Evolutionary conservation across 202 grass and related monocot species (phyloP).

Genomic region (Hordeum pubiflorum): DNA sequence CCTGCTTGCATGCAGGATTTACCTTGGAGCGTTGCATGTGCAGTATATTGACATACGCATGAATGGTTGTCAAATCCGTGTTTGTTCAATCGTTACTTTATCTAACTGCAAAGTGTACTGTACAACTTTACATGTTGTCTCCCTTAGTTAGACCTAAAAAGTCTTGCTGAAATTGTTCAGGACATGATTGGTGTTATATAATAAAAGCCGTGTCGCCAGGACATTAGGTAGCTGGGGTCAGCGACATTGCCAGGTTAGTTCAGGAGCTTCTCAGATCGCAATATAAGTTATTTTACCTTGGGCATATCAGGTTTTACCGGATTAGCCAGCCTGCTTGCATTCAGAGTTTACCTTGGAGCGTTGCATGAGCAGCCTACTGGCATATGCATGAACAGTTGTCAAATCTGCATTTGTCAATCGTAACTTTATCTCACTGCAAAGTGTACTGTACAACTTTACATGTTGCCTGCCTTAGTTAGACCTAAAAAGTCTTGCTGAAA

Average conservation of each 20-base stretch:
- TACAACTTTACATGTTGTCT: no score
- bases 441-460: no score
- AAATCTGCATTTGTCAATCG: neutral
- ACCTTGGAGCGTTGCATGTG: neutral
- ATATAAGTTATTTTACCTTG: neutral
- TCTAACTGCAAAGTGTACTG: no score
- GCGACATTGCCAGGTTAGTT: neutral
- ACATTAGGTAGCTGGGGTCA: neutral
- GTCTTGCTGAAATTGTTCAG: neutral
- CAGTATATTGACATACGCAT: neutral
- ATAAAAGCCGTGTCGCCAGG: neutral
- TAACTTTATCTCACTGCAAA: no score
- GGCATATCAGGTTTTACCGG: neutral
- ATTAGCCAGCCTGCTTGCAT: neutral
- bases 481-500: neutral
- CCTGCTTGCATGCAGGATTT: neutral
- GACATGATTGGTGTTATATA: neutral
- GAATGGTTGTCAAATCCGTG: neutral
- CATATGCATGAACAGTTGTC: neutral
- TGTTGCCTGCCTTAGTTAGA: neutral
- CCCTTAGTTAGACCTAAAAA: neutral
- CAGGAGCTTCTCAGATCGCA: neutral
- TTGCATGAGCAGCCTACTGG: neutral
- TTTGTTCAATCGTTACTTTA: neutral
- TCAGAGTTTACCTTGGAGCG: neutral